Conservation (phyloP, 2,329 filamentous ascomycete genomes). For the Cladosporium cucumerinum region DNA sequence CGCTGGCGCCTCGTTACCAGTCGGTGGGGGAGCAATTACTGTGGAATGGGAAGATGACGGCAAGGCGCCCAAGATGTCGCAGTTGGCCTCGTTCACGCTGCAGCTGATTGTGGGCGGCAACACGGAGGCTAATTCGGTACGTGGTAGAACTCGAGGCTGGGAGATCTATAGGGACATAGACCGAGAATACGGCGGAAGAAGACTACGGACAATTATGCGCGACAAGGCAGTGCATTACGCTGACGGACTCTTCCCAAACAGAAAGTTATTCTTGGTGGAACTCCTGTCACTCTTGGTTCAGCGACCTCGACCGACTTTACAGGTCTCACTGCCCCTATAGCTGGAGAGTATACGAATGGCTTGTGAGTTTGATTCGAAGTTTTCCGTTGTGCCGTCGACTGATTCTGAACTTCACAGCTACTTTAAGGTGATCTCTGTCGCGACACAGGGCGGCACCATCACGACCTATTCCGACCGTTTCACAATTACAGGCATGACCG, state of each 20-base stretch:
- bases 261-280: background rate
- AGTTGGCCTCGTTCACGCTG: conserved; percentile 55
- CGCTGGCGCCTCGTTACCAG: conserved; percentile 44
- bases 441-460: conserved; percentile 53
- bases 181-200: background rate
- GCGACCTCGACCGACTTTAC: conserved; percentile 16
- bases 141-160: background rate
- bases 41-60: conserved; percentile 58
- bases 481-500: conserved; percentile 62
- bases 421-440: conserved; percentile 56
- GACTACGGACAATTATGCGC: background rate
- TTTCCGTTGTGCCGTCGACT: background rate
- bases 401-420: conserved; percentile 43
- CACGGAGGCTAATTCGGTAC: conserved; percentile 10
- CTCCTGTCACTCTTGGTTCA: background rate
- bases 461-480: conserved; percentile 63
- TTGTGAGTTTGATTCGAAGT: conserved; percentile 45
- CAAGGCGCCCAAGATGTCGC: conserved; percentile 46
- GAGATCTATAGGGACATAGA: background rate
- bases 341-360: conserved; percentile 47
- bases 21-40: conserved; percentile 47
- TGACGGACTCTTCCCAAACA: background rate
- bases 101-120: conserved; percentile 62
- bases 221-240: background rate
- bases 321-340: conserved; percentile 21